phyloP scores from a whole-genome alignment of 2,329 filamentous ascomycete genomes.

The Claviceps purpurea region DNA sequence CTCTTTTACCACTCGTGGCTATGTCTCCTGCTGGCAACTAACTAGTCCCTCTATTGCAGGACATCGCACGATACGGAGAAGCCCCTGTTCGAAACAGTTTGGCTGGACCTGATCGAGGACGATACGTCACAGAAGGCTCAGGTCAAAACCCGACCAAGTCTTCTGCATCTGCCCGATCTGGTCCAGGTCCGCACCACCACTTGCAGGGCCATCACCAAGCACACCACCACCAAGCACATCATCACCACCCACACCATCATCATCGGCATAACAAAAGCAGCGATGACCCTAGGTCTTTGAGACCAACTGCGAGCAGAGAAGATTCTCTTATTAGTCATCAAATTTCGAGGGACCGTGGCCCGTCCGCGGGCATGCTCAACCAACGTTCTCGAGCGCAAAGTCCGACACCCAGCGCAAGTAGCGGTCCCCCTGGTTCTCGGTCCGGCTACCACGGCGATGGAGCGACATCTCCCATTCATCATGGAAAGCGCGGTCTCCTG shows the following conservation, averaged over 20 bases:
- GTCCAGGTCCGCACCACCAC: constrained; percentile 49
- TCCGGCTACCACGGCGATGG: constrained; percentile 33
- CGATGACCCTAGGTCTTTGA: constrained; percentile 50
- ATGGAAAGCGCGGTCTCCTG: constrained; percentile 38
- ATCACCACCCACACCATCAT: constrained; percentile 26
- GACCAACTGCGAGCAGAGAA: constrained; percentile 64
- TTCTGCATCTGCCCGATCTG: constrained; percentile 48
- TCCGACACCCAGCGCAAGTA: constrained; percentile 65
- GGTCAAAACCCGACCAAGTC: constrained; percentile 41
- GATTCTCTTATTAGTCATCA: constrained; percentile 37
- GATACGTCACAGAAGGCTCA: constrained; percentile 40
- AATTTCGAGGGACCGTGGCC: constrained; percentile 38
- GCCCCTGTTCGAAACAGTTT: constrained; percentile 61
- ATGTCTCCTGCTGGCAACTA: background rate
- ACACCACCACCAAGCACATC: constrained; percentile 13
- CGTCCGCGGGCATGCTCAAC: constrained; percentile 31
- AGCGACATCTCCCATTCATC: constrained; percentile 44
- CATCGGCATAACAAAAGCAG: constrained; percentile 58
- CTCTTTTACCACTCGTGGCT: background rate
- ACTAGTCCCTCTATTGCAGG: constrained; percentile 27
- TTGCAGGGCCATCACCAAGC: constrained; percentile 39
- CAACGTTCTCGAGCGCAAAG: constrained; percentile 55
- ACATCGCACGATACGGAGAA: constrained; percentile 65
- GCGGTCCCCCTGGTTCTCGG: constrained; percentile 37
- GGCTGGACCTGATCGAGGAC: constrained; percentile 55